Evolutionary conservation across 805 yeast species (phyloP).

Genomic region (Ogataea minuta): DNA sequence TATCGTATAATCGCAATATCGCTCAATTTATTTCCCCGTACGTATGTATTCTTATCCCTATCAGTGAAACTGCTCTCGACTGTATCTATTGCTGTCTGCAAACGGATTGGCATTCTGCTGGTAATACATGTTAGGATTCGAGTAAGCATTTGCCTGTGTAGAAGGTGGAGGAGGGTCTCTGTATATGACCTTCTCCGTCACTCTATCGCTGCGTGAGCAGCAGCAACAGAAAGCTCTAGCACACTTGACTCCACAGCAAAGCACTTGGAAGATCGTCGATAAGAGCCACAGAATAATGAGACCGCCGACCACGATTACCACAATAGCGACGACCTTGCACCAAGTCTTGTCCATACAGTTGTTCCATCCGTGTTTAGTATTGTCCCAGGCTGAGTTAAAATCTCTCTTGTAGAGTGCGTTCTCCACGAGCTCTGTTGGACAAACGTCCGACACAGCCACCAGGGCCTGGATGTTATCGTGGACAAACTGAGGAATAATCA

Average conservation of each 20-base stretch:
- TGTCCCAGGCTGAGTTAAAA: constrained; percentile 4
- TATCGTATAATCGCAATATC: background rate
- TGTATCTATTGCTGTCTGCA: constrained; percentile 12
- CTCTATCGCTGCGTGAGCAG: constrained; percentile 29
- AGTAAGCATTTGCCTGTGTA: constrained; percentile 25
- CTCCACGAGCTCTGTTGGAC: constrained; percentile 23
- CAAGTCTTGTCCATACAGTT: constrained; percentile 75
- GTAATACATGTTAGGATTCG: constrained; percentile 34
- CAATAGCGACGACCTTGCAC: constrained; percentile 76
- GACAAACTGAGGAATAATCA: constrained; percentile 24
- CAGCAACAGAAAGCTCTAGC: constrained; percentile 54
- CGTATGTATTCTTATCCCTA: constrained; percentile 6
- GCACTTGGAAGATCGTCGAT: constrained; percentile 52
- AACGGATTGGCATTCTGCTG: constrained; percentile 23
- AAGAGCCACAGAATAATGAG: constrained; percentile 56
- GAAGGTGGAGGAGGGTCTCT: constrained; percentile 20
- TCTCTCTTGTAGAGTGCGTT: constrained; percentile 18
- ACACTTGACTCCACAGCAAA: constrained; percentile 56
- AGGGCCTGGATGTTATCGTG: constrained; percentile 20
- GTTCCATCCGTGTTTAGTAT: constrained; percentile 48
- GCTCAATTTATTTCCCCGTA: background rate
- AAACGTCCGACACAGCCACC: constrained; percentile 14
- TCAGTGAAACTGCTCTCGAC: constrained; percentile 10
- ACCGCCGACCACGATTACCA: constrained; percentile 60
- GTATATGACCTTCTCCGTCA: constrained; percentile 15